Evolutionary conservation across 1,284 basidiomycete genomes (phyloP).

Genomic region (Cryptococcus sp.): DNA sequence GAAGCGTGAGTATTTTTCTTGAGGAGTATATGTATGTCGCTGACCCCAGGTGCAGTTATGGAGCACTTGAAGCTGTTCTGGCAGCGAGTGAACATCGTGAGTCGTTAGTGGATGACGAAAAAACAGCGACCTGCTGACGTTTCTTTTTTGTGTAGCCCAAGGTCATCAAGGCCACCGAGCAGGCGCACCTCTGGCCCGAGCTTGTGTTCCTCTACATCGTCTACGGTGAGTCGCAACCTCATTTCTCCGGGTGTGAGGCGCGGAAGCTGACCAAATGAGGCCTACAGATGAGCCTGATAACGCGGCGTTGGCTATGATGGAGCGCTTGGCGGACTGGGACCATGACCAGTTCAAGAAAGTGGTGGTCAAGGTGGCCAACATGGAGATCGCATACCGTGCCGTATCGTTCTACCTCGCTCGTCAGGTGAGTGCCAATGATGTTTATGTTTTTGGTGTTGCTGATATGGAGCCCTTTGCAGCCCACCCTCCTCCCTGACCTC

Average conservation of each 20-base stretch:
- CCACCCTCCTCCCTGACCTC: slow-evolving; percentile 87
- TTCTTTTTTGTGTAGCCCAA: slow-evolving; percentile 37
- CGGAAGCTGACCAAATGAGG: neutral
- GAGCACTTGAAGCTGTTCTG: slow-evolving; percentile 98
- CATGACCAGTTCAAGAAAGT: slow-evolving; percentile 99
- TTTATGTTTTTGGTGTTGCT: neutral
- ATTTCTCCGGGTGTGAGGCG: neutral
- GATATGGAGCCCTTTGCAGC: slow-evolving; percentile 74
- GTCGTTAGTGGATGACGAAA: slow-evolving; percentile 57
- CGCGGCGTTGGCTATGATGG: slow-evolving; percentile 76
- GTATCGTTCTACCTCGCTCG: slow-evolving; percentile 44
- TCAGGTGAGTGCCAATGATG: slow-evolving; percentile 18
- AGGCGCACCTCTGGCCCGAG: slow-evolving; percentile 98
- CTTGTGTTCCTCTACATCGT: slow-evolving; percentile 97
- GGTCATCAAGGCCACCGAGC: slow-evolving; percentile 92
- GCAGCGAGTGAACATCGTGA: slow-evolving; percentile 84
- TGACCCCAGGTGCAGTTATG: slow-evolving; percentile 65
- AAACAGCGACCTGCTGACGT: neutral
- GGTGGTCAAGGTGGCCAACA: slow-evolving; percentile 90
- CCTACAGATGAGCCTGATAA: slow-evolving; percentile 47
- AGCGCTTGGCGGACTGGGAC: slow-evolving; percentile 95
- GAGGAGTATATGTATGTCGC: neutral
- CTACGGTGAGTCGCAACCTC: slow-evolving; percentile 72
- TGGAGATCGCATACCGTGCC: slow-evolving; percentile 75
- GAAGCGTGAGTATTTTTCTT: slow-evolving; percentile 63